phyloP scores from a whole-genome alignment of 208 protist genomes.

The Trypanosoma scelopori region DNA sequence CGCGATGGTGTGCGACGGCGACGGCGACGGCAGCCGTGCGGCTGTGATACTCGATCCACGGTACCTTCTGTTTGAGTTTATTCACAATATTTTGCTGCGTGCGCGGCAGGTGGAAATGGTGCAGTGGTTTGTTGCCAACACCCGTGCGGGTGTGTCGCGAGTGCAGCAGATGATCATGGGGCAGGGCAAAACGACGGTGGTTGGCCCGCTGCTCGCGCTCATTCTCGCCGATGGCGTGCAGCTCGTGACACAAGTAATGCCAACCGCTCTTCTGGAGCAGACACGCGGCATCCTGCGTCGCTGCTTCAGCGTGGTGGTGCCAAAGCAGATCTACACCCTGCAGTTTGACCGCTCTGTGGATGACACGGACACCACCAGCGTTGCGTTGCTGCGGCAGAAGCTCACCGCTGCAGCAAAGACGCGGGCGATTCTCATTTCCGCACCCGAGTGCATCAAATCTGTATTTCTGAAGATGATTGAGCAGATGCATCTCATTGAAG shows the following conservation, averaged over 20 bases:
- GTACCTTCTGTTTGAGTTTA: constrained; percentile 93
- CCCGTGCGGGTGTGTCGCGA: constrained; percentile 59
- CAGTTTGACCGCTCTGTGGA: constrained; percentile 75
- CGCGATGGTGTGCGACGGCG: constrained; percentile 18
- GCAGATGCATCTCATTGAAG: constrained; percentile 86
- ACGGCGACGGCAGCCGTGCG: no score
- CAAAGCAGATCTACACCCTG: constrained; percentile 88
- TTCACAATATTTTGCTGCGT: constrained; percentile 93
- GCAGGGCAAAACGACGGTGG: constrained; percentile 95
- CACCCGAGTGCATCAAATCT: constrained; percentile 92
- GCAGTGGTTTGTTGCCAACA: constrained; percentile 77
- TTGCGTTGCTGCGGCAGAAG: constrained; percentile 68
- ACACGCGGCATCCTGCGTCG: constrained; percentile 86
- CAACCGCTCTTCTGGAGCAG: constrained; percentile 92
- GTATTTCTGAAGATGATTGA: constrained; percentile 93
- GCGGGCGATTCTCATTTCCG: constrained; percentile 81
- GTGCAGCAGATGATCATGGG: constrained; percentile 97
- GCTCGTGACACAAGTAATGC: constrained; percentile 93
- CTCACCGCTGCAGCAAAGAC: constrained; percentile 56
- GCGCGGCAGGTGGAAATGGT: constrained; percentile 93
- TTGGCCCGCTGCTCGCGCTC: constrained; percentile 91
- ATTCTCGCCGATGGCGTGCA: constrained; percentile 92
- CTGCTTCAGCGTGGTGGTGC: constrained; percentile 91
- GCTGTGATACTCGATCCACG: constrained; percentile 74
- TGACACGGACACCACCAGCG: constrained; percentile 43